phyloP scores from a whole-genome alignment of 208 protist species.

The Trypanosoma brucei region DNA sequence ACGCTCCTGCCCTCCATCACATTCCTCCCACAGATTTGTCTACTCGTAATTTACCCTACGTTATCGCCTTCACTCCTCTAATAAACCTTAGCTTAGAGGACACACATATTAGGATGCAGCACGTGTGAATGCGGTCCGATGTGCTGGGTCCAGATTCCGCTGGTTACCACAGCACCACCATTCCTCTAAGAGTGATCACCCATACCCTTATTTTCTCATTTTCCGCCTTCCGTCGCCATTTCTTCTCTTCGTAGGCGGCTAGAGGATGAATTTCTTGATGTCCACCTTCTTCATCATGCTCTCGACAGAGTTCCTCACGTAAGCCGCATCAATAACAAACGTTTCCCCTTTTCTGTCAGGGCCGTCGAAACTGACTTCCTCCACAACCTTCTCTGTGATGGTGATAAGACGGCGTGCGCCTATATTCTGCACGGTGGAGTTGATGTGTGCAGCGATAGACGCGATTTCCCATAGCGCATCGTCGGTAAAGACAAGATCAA shows the following conservation, averaged over 20 bases:
- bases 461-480: slow-evolving; percentile 95
- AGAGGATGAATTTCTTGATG: slow-evolving; percentile 92
- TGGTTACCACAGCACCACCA: no score
- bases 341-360: slow-evolving; percentile 82
- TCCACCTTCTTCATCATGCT: slow-evolving; percentile 91
- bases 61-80: no score
- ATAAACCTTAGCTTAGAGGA: no score
- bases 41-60: no score
- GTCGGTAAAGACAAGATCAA: slow-evolving; percentile 92
- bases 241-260: background rate
- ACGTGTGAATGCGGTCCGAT: no score
- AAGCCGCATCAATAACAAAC: slow-evolving; percentile 83
- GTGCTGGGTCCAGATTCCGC: no score
- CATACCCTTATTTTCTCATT: background rate
- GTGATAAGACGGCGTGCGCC: slow-evolving; percentile 97
- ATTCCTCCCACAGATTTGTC: no score
- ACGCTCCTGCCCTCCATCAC: no score
- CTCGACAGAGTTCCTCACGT: slow-evolving; percentile 88
- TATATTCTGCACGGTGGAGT: slow-evolving; percentile 97
- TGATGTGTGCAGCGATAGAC: slow-evolving; percentile 92
- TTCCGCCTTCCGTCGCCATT: background rate
- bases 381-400: slow-evolving; percentile 95
- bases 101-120: no score
- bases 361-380: slow-evolving; percentile 94
- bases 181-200: no score